Percentiles rank a stretch among this genome's conserved stretches.
These are phyloP conservation scores for Talaromyces funiculosus DNA, from an alignment of 2,329 filamentous ascomycete species.

Conservation along the genomic window DNA sequence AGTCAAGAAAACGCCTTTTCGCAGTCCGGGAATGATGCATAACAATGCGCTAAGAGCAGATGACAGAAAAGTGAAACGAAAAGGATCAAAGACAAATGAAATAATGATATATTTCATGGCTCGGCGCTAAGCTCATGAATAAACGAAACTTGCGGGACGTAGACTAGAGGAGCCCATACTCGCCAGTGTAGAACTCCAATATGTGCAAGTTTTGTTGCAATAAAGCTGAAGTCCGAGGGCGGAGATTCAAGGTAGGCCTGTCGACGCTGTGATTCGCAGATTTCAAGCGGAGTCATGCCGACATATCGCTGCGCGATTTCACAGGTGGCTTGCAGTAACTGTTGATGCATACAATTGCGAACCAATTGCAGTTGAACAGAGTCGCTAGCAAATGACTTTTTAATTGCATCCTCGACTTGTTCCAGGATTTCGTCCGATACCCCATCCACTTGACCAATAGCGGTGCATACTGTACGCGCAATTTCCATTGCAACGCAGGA, in stretches of 20 bases:
- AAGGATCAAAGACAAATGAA: background rate
- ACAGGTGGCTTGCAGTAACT: slow-evolving; percentile 29
- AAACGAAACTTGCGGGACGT: slow-evolving; percentile 37
- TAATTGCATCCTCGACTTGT: slow-evolving; percentile 30
- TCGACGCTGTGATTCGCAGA: slow-evolving; percentile 39
- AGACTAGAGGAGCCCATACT: slow-evolving; percentile 75
- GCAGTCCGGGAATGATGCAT: slow-evolving; percentile 8
- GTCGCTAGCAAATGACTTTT: slow-evolving; percentile 30
- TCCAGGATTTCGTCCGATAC: slow-evolving; percentile 30
- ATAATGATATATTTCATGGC: slow-evolving; percentile 8
- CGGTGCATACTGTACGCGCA: slow-evolving; percentile 32
- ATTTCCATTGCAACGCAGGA: slow-evolving; percentile 40
- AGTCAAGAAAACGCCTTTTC: background rate
- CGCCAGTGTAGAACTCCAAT: slow-evolving; percentile 84
- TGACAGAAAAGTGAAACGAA: background rate
- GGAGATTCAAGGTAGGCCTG: background rate
- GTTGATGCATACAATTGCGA: slow-evolving; percentile 28
- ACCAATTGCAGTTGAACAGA: slow-evolving; percentile 28
- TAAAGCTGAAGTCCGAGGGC: background rate
- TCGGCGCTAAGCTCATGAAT: slow-evolving; percentile 4
- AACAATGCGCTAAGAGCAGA: slow-evolving; percentile 9
- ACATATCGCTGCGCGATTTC: slow-evolving; percentile 33
- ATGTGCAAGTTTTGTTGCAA: slow-evolving; percentile 74
- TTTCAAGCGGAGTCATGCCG: slow-evolving; percentile 38
- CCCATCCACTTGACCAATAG: slow-evolving; percentile 24